Conservation (phyloP, 2,329 filamentous ascomycete genomes). For the Monosporascus sp. region DNA sequence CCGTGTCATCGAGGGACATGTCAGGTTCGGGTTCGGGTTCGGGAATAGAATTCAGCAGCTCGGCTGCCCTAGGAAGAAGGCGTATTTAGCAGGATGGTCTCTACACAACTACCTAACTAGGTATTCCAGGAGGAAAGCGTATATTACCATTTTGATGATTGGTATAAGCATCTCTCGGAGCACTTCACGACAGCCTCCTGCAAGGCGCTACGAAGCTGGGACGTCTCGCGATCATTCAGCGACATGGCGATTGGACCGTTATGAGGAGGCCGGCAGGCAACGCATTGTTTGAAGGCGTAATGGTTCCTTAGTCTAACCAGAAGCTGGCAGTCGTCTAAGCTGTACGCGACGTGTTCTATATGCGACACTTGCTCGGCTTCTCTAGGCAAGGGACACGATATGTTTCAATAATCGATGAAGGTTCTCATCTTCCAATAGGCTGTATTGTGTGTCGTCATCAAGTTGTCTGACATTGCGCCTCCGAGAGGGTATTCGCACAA, state of each 20-base stretch:
- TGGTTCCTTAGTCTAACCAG: no score
- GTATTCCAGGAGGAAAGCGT: neutral
- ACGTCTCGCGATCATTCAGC: conserved; percentile 49
- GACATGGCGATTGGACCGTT: conserved; percentile 34
- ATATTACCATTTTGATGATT: conserved; percentile 86
- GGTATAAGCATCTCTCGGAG: conserved; percentile 90
- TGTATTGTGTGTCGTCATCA: conserved; percentile 1
- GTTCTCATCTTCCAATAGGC: no score
- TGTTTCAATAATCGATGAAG: no score
- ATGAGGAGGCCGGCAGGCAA: neutral
- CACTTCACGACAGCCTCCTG: conserved; percentile 86
- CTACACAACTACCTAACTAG: neutral
- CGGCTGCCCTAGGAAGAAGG: conserved; percentile 67
- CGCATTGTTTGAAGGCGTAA: neutral
- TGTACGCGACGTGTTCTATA: neutral
- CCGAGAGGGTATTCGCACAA: neutral
- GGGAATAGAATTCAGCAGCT: conserved; percentile 75
- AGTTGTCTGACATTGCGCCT: neutral
- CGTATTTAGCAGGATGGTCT: conserved; percentile 6
- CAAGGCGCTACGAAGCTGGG: conserved; percentile 66
- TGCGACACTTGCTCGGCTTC: no score
- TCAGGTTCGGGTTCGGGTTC: conserved; percentile 46
- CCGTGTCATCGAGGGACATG: conserved; percentile 21
- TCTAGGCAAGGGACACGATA: no score
- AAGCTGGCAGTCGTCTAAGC: neutral